Evolutionary conservation across 768 basidiomycete genomes (phyloP).

Genomic region (Xerocomus brunneocitrinus): DNA sequence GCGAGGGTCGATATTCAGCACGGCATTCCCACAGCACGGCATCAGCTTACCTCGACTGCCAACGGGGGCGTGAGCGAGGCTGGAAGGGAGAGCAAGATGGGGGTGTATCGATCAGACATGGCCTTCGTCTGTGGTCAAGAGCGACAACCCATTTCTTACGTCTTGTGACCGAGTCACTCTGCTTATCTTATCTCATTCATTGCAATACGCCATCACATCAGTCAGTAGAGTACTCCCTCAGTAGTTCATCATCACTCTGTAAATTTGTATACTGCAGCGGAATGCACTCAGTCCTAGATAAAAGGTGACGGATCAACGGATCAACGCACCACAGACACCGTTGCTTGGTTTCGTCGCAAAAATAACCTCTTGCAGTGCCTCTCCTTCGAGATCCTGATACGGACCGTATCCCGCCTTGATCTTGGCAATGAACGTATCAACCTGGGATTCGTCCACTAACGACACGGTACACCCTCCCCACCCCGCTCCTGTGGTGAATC

Average conservation of each 20-base stretch:
- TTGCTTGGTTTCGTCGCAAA: conserved; percentile 82
- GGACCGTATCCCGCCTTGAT: conserved; percentile 58
- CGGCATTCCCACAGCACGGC: conserved; percentile 2
- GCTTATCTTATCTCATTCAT: conserved; percentile 14
- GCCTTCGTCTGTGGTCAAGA: not conserved
- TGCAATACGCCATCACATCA: not conserved
- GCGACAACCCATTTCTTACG: not conserved
- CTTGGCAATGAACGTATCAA: conserved; percentile 58
- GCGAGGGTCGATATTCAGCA: not conserved
- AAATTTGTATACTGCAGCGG: conserved; percentile 26
- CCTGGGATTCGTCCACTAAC: conserved; percentile 61
- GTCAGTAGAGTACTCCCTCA: not conserved
- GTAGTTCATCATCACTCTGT: conserved; percentile 12
- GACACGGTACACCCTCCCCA: conserved; percentile 93
- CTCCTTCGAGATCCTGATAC: conserved; percentile 57
- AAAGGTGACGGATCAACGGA: not conserved
- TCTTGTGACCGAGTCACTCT: too few relatives aligned
- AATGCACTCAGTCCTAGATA: not conserved
- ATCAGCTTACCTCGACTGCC: conserved; percentile 53
- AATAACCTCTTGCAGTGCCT: conserved; percentile 58
- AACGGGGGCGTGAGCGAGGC: conserved; percentile 49
- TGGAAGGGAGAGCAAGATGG: conserved; percentile 51
- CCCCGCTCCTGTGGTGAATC: conserved; percentile 56
- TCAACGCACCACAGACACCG: conserved; percentile 71
- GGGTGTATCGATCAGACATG: conserved; percentile 43